Percentiles rank a stretch among this genome's conserved stretches.
Conservation (phyloP, 2,329 filamentous ascomycete genomes). For the Pseudocercospora fuligena region DNA sequence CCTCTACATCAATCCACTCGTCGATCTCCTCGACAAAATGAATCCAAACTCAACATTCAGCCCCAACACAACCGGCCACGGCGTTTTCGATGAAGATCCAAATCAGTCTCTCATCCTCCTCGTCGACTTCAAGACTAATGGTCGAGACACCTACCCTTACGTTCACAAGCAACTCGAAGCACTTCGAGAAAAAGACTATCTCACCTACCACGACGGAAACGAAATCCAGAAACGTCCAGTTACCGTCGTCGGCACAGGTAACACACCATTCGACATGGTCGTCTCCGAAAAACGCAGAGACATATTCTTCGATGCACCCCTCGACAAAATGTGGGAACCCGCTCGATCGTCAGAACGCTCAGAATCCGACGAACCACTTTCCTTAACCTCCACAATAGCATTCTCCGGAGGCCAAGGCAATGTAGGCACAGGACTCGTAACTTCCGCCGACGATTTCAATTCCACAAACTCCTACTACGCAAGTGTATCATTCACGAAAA, state of each 20-base stretch:
- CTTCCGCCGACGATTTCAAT: constrained; percentile 53
- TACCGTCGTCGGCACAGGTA: constrained; percentile 72
- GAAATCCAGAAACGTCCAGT: constrained; percentile 61
- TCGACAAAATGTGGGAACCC: constrained; percentile 24
- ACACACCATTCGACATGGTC: constrained; percentile 63
- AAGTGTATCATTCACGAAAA: constrained; percentile 59
- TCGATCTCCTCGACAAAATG: constrained; percentile 61
- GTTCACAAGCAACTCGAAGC: constrained; percentile 63
- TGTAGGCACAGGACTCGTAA: constrained; percentile 36
- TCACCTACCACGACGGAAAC: constrained; percentile 56
- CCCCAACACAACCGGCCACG: constrained; percentile 47
- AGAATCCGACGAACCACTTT: neutral
- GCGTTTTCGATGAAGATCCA: constrained; percentile 56
- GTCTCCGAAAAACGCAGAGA: constrained; percentile 60
- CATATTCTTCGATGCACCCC: constrained; percentile 42
- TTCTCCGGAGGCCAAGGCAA: constrained; percentile 50
- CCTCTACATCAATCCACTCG: constrained; percentile 69
- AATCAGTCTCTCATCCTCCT: constrained; percentile 61
- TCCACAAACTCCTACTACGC: constrained; percentile 69
- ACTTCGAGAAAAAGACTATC: constrained; percentile 61
- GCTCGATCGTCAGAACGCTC: neutral
- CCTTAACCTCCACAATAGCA: neutral
- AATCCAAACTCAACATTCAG: constrained; percentile 57
- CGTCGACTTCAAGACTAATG: constrained; percentile 70
- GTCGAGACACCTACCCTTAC: constrained; percentile 56